phyloP scores from a whole-genome alignment of 345 rosid genomes.

The thale cress (Arabidopsis thaliana) region DNA sequence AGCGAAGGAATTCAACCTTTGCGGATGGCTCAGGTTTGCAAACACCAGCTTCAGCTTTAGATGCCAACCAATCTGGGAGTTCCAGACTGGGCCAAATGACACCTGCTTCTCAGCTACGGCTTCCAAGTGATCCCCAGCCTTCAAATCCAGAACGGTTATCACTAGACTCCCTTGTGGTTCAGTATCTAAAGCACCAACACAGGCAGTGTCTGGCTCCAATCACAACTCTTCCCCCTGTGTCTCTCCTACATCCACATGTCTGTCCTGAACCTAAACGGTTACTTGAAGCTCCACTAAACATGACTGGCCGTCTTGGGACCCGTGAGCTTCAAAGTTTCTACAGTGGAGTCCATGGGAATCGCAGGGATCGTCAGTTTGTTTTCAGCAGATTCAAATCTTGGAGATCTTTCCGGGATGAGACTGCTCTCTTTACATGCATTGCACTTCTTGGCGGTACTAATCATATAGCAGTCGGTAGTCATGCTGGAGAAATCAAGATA shows the following conservation, averaged over 20 bases:
- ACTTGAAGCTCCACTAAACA: constrained; percentile 88
- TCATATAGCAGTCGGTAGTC: constrained; percentile 92
- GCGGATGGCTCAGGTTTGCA: constrained; percentile 59
- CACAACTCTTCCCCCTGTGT: constrained; percentile 96
- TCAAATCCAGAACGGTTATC: constrained; percentile 76
- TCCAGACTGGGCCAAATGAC: constrained; percentile 53
- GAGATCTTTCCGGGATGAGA: constrained; percentile 96
- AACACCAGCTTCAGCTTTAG: constrained; percentile 59
- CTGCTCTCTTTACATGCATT: constrained; percentile 78
- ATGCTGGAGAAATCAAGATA: constrained; percentile 77
- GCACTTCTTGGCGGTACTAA: constrained; percentile 77
- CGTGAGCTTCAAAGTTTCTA: constrained; percentile 78
- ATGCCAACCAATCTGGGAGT: constrained; percentile 60
- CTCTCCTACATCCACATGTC: constrained; percentile 90
- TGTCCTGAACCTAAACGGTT: constrained; percentile 96
- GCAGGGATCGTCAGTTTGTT: constrained; percentile 92
- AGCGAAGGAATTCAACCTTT: constrained; percentile 56
- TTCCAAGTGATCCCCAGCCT: constrained; percentile 61
- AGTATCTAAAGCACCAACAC: constrained; percentile 95
- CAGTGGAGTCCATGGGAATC: constrained; percentile 93
- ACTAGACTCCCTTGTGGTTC: constrained; percentile 86
- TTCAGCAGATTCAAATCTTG: constrained; percentile 94
- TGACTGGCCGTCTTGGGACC: constrained; percentile 83
- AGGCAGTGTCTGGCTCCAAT: constrained; percentile 99
- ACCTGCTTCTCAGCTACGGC: constrained; percentile 57